Conservation (phyloP, 148 eudicot species). For the Rhododendron molle region DNA sequence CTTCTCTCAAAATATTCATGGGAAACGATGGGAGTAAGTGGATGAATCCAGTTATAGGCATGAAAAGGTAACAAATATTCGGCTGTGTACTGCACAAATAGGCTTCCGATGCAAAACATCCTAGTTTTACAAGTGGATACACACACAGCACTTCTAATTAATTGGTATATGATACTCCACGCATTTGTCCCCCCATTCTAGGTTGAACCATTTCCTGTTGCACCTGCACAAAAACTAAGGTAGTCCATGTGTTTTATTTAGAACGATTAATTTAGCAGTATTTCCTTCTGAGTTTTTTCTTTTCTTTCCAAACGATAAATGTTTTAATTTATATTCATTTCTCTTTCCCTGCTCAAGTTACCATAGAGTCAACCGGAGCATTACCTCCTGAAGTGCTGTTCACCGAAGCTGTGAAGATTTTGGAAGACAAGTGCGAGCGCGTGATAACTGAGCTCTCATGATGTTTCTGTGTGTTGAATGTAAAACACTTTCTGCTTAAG, state of each 20-base stretch:
- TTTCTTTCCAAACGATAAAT: not conserved
- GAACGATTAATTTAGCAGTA: not conserved
- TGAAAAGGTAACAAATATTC: not conserved
- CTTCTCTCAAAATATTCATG: not conserved
- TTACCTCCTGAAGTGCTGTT: constrained; percentile 85
- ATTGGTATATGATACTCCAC: not conserved
- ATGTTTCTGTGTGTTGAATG: constrained; percentile 9
- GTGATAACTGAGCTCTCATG: constrained; percentile 77
- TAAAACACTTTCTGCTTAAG: not conserved
- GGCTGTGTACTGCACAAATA: not conserved
- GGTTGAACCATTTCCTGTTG: not conserved
- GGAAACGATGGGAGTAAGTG: not conserved
- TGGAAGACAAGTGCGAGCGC: constrained; percentile 82
- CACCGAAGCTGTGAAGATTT: constrained; percentile 86
- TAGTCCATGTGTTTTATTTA: not conserved
- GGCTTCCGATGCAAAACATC: not conserved
- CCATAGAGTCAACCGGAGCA: constrained; percentile 90
- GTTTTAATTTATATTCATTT: not conserved
- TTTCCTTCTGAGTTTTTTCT: not conserved
- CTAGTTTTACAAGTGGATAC: not conserved
- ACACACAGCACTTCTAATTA: not conserved
- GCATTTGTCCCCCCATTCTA: too few relatives aligned
- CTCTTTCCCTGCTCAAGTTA: constrained; percentile 37
- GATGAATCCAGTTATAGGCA: not conserved
- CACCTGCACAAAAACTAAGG: not conserved